These are phyloP conservation scores for Centella asiatica DNA, from an alignment of 129 eudicot species.

Conservation along the genomic window DNA sequence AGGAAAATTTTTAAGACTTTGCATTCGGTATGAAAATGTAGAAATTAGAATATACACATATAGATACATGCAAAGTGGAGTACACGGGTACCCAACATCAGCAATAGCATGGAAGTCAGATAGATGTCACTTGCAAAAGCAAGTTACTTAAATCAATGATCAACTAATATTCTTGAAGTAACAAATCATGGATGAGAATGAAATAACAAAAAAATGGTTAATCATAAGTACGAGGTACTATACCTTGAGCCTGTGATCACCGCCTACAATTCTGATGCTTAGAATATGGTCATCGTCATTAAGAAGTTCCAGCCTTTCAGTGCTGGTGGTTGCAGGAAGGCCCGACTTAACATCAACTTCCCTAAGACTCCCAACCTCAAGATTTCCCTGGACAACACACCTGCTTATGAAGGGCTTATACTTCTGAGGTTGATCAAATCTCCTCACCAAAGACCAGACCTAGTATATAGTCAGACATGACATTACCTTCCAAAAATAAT, in stretches of 20 bases:
- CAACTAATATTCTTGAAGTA: too few relatives aligned
- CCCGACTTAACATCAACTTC: conserved; percentile 68
- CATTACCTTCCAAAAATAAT: not conserved
- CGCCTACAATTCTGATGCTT: conserved; percentile 53
- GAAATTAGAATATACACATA: too few relatives aligned
- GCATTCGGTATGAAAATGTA: too few relatives aligned
- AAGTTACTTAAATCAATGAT: too few relatives aligned
- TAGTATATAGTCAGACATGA: conserved; percentile 5
- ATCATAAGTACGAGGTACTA: not conserved
- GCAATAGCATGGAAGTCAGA: too few relatives aligned
- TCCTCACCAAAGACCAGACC: conserved; percentile 71
- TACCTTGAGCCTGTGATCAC: conserved; percentile 71
- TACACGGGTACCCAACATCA: too few relatives aligned
- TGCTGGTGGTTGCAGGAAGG: conserved; percentile 70
- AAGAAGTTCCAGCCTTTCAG: conserved; percentile 59
- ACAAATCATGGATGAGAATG: too few relatives aligned
- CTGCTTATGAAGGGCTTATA: conserved; percentile 66
- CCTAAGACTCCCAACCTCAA: conserved; percentile 55
- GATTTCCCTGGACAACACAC: conserved; percentile 47
- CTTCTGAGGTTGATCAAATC: too few relatives aligned
- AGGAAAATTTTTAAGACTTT: too few relatives aligned
- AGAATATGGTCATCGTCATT: conserved; percentile 57
- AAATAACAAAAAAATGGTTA: too few relatives aligned
- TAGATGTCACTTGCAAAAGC: too few relatives aligned
- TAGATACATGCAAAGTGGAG: too few relatives aligned